A percentile compares a stretch with the other conserved stretches of the same genome.
phyloP scores from a whole-genome alignment of 306 rosid species.

The Fagus sylvatica region DNA sequence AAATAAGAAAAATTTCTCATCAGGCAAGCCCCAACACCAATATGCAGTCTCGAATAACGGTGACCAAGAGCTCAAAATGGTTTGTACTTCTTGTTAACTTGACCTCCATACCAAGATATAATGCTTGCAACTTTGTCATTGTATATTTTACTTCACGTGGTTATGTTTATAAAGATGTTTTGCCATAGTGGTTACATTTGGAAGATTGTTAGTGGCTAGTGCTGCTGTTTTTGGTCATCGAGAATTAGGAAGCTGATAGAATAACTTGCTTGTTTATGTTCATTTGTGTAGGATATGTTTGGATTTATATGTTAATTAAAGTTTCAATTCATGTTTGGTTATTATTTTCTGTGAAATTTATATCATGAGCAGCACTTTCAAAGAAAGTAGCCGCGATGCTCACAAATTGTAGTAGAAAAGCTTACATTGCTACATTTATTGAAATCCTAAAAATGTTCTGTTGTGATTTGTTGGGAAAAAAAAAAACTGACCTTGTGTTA shows the following conservation, averaged over 20 bases:
- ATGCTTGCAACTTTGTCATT: conserved; percentile 8
- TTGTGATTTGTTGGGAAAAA: too few species aligned
- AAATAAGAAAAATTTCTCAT: conserved; percentile 36
- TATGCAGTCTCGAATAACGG: conserved; percentile 39
- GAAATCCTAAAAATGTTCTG: too few species aligned
- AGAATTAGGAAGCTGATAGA: not conserved
- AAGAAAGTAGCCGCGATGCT: too few species aligned
- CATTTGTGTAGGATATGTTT: not conserved
- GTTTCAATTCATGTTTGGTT: not conserved
- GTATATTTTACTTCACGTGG: not conserved
- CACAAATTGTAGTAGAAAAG: too few species aligned
- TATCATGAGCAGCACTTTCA: too few species aligned
- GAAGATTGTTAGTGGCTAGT: conserved; percentile 6
- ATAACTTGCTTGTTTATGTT: conserved; percentile 2
- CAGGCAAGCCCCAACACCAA: conserved; percentile 45
- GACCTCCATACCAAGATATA: not conserved
- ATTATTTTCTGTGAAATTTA: not conserved
- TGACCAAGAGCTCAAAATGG: conserved; percentile 88
- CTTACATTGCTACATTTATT: too few species aligned
- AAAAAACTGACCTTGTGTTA: too few species aligned
- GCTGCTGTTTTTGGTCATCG: conserved; percentile 23
- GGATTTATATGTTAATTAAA: not conserved
- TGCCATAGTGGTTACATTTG: not conserved
- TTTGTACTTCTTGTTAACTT: conserved; percentile 21
- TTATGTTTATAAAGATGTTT: not conserved